Conservation (phyloP, 2,329 filamentous ascomycete species). For the Epichloe gansuensis region DNA sequence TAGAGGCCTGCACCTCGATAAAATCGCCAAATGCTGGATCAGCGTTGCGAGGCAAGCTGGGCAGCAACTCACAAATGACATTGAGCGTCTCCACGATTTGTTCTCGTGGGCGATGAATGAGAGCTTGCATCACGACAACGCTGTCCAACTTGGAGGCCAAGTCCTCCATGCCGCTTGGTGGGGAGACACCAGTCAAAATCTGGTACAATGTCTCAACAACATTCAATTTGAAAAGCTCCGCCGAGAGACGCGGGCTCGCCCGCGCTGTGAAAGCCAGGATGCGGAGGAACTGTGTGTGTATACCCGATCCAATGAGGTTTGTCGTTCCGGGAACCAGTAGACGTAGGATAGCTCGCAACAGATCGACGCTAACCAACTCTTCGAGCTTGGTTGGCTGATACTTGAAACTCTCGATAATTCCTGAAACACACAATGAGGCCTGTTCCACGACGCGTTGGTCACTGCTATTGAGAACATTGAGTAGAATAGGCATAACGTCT, state of each 20-base stretch:
- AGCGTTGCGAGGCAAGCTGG: constrained; percentile 51
- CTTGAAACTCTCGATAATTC: constrained; percentile 95
- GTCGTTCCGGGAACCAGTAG: constrained; percentile 87
- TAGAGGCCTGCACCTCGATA: constrained; percentile 26
- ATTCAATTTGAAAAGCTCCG: constrained; percentile 88
- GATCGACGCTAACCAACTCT: constrained; percentile 77
- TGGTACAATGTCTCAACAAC: constrained; percentile 97
- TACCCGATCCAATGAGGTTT: constrained; percentile 84
- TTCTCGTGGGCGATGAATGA: constrained; percentile 89
- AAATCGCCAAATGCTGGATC: constrained; percentile 32
- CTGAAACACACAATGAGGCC: constrained; percentile 85
- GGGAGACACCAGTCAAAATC: constrained; percentile 90
- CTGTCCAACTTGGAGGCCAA: constrained; percentile 82
- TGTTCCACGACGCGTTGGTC: constrained; percentile 97
- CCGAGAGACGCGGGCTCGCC: constrained; percentile 75
- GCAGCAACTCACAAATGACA: constrained; percentile 89
- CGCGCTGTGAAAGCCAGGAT: constrained; percentile 84
- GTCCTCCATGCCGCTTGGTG: constrained; percentile 66
- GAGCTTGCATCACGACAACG: constrained; percentile 95
- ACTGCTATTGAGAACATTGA: constrained; percentile 80
- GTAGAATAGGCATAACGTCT: constrained; percentile 92
- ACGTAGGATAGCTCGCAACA: constrained; percentile 74
- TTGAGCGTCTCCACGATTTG: constrained; percentile 96
- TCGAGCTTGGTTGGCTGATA: constrained; percentile 80
- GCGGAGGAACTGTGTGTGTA: constrained; percentile 91